Evolutionary conservation across 768 basidiomycete genomes (phyloP), one percentile per base, ranked within the genome.

Genomic region (Naganishia kalamii): DNA sequence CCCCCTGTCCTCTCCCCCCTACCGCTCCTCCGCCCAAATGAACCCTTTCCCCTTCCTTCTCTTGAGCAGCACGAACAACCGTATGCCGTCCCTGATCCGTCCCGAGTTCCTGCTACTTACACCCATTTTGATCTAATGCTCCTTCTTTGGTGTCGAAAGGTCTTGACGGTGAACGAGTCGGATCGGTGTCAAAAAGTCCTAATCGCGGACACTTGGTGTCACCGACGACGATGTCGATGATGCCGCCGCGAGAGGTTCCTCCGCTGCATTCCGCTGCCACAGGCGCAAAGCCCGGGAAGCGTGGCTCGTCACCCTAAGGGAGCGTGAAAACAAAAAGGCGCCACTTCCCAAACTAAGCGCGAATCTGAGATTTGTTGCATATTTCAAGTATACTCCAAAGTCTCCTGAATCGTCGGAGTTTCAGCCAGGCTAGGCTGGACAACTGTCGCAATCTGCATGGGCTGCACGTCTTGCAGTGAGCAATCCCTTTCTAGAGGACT

Each of bases 161-260:
- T 57, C 54, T 57, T 57, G 54, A 57, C 54, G 54, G 54, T 57
- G 54, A 57, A 57, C 54, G 54, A 57, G 54, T 57, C 54, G 54
- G 54, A 57, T 57, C 54, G 54, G 54, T 57, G 54, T 57, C 54
- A 35, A 57, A 57, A 33, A 57, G 30, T 44, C 43, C 33, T 57
- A 40, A 33, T 57, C 40, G 5, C 33, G 21, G 35, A 21, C 23
- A 27, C 29, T 13, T 35, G 51, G 32, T 52, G 32, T 33, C 51
- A 21, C 2, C 51, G 37, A 57, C 37, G 33, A 4, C 54, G 21
- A 25, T 35, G 54, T 57, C 54, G 54, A 57, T 40, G 54, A 57
- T 57, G 54, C 21, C 54, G 54, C 3, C 27, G 54, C 4, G 1
- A n/a, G 8, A 11, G 43, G 19, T 44, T 21, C 13, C 10, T 23